Conservation (phyloP, 768 basidiomycete genomes). For the Mycena floridula region DNA sequence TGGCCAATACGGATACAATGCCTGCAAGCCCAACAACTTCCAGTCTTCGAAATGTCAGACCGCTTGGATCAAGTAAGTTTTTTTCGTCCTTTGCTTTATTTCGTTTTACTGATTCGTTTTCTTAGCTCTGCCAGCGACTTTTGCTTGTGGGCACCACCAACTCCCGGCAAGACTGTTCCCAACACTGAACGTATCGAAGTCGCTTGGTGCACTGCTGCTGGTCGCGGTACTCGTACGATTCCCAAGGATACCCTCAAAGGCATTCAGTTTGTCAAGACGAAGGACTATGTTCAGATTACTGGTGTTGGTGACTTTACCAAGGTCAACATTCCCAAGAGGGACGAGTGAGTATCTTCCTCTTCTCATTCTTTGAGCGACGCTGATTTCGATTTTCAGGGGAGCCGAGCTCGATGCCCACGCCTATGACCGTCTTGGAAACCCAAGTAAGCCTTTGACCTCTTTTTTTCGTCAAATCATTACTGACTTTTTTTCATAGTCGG, state of each 20-base stretch:
- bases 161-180: constrained; percentile 1
- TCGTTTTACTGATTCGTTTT: no score
- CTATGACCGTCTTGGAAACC: constrained; percentile 26
- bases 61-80: constrained; percentile 39
- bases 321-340: constrained; percentile 49
- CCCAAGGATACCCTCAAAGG: constrained; percentile 32
- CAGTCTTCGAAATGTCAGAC: constrained; percentile 65
- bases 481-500: no score
- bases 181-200: constrained; percentile 32
- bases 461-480: neutral
- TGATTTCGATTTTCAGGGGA: constrained; percentile 40
- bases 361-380: constrained; percentile 4
- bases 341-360: no score
- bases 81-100: neutral
- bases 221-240: no score
- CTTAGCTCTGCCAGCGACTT: constrained; percentile 41
- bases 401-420: no score
- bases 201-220: constrained; percentile 38
- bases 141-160: no score
- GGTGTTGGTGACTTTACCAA: constrained; percentile 47
- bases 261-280: constrained; percentile 40
- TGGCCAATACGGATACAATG: constrained; percentile 60
- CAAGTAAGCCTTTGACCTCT: neutral
- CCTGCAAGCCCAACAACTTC: constrained; percentile 50
- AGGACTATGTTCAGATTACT: constrained; percentile 47